Evolutionary conservation across 306 rosid genomes (phyloP).

Genomic region (Alnus rubra): DNA sequence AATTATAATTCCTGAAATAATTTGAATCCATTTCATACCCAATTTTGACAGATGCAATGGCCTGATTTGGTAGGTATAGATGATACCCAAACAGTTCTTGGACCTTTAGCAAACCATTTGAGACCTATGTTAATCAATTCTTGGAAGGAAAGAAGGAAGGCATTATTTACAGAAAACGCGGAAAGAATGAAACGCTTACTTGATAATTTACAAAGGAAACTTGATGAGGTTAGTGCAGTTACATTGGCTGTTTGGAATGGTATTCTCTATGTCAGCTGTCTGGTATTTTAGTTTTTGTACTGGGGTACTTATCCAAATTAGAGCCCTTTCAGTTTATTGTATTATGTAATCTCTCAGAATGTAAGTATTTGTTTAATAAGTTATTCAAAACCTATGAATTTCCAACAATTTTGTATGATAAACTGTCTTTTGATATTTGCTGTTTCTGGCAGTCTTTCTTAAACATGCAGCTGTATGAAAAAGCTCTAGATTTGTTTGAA

Average conservation of each 20-base stretch:
- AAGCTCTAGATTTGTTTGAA: constrained; percentile 90
- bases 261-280: constrained; percentile 6
- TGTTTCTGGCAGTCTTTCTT: constrained; percentile 79
- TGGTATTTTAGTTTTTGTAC: constrained; percentile 2
- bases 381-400: neutral
- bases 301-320: neutral
- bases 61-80: constrained; percentile 59
- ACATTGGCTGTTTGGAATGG: constrained; percentile 11
- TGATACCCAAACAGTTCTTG: constrained; percentile 65
- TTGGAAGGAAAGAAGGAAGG: constrained; percentile 87
- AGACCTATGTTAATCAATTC: constrained; percentile 75
- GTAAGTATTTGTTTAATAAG: neutral
- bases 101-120: constrained; percentile 69
- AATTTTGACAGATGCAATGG: constrained; percentile 38
- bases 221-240: constrained; percentile 77
- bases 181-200: constrained; percentile 72
- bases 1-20: constrained; percentile 18
- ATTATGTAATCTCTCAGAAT: neutral
- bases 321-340: neutral
- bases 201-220: constrained; percentile 81
- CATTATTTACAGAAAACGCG: constrained; percentile 70
- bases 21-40: constrained; percentile 13
- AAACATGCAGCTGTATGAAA: constrained; percentile 90
- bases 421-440: constrained; percentile 29
- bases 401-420: constrained; percentile 1